A percentile compares a stretch with the other conserved stretches of the same genome.
Conservation (phyloP, 116 monocot species). For the Zostera marina region DNA sequence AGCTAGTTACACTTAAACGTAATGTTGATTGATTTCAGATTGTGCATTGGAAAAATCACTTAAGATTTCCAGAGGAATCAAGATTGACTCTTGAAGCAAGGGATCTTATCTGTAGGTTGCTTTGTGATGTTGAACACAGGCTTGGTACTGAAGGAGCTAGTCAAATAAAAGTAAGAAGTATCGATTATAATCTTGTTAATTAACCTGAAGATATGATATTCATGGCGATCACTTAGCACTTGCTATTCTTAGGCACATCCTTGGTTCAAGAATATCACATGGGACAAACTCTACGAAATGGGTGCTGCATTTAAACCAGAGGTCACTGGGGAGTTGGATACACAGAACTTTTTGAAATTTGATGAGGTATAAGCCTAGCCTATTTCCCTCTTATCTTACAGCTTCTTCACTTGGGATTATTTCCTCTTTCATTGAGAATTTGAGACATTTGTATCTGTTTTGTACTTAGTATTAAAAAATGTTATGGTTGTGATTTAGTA, state of each 20-base stretch:
- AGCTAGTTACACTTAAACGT: neutral
- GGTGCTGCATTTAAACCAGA: slow-evolving; percentile 91
- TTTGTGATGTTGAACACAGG: slow-evolving; percentile 68
- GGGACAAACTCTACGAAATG: slow-evolving; percentile 87
- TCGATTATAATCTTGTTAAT: slow-evolving; percentile 2
- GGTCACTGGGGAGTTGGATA: slow-evolving; percentile 85
- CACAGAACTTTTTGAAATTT: slow-evolving; percentile 87
- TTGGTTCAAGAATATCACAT: slow-evolving; percentile 64
- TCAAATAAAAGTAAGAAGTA: slow-evolving; percentile 49
- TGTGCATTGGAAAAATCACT: slow-evolving; percentile 66
- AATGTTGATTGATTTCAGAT: slow-evolving; percentile 24
- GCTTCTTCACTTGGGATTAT: neutral
- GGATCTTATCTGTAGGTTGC: slow-evolving; percentile 62
- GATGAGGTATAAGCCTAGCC: slow-evolving; percentile 53
- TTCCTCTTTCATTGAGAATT: neutral
- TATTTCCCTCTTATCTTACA: neutral
- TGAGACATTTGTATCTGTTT: neutral
- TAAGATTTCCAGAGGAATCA: slow-evolving; percentile 55
- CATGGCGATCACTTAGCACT: neutral
- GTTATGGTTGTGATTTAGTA: too few relatives aligned
- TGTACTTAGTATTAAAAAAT: neutral
- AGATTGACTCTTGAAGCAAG: slow-evolving; percentile 40
- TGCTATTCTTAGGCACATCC: slow-evolving; percentile 35
- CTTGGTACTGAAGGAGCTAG: slow-evolving; percentile 40
- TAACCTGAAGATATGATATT: neutral